A percentile compares a stretch with the other conserved stretches of the same genome.
These are phyloP conservation scores for Phytopythium litorale DNA, from an alignment of 352 stramenopile genomes.

Conservation along the genomic window DNA sequence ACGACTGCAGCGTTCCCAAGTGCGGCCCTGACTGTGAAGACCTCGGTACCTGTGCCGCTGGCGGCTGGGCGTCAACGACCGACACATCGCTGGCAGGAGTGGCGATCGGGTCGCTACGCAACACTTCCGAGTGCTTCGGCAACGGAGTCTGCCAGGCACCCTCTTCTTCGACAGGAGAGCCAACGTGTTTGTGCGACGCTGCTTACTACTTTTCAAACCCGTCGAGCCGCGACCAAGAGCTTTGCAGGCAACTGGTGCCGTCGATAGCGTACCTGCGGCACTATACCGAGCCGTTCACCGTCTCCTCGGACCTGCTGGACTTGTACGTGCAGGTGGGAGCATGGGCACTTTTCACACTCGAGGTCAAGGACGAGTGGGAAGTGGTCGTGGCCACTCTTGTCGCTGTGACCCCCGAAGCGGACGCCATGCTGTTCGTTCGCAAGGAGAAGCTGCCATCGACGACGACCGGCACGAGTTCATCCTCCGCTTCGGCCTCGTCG, in stretches of 20 bases:
- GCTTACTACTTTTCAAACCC: conserved; percentile 52
- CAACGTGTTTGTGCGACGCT: conserved; percentile 60
- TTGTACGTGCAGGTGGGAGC: conserved; percentile 36
- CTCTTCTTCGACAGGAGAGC: conserved; percentile 13
- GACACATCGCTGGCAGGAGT: conserved; percentile 9
- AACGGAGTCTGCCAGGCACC: conserved; percentile 56
- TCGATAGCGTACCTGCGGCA: conserved; percentile 58
- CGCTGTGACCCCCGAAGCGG: conserved; percentile 30
- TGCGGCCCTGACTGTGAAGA: conserved; percentile 73
- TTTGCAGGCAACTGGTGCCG: conserved; percentile 59
- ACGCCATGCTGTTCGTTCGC: conserved; percentile 72
- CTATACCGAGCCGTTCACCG: conserved; percentile 41
- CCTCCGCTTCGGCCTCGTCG: conserved; percentile 11
- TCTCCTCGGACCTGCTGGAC: conserved; percentile 33
- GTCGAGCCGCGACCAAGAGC: conserved; percentile 29
- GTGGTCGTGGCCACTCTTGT: conserved; percentile 49
- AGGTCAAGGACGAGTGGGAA: conserved; percentile 52
- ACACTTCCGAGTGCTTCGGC: conserved; percentile 66
- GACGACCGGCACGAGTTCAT: conserved; percentile 5
- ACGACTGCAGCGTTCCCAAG: conserved; percentile 67
- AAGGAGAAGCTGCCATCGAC: conserved; percentile 52
- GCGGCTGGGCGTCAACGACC: conserved; percentile 1
- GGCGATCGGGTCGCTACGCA: conserved; percentile 34
- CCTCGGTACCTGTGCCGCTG: conserved; percentile 39
- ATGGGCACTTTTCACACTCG: conserved; percentile 65